A percentile compares a stretch with the other conserved stretches of the same genome.
These are phyloP conservation scores for Platismatia glauca DNA, from an alignment of 495 filamentous ascomycete genomes.

Conservation along the genomic window DNA sequence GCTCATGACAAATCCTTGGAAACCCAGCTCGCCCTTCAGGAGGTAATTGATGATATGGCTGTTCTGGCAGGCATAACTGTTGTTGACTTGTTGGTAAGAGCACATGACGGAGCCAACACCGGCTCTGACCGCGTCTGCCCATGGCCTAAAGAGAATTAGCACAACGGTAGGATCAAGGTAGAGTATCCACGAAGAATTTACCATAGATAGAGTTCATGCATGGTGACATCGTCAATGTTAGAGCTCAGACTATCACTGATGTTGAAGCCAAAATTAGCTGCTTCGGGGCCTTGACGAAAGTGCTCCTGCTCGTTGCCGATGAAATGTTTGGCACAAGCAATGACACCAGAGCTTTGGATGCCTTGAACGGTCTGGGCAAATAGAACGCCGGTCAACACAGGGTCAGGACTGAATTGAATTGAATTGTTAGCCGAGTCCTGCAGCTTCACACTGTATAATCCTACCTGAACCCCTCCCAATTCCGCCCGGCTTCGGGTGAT, in stretches of 20 bases:
- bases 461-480: slow-evolving; percentile 60
- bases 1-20: slow-evolving; percentile 89
- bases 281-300: slow-evolving; percentile 68
- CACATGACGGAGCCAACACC: slow-evolving; percentile 89
- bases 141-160: slow-evolving; percentile 40
- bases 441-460: background rate
- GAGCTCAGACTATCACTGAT: slow-evolving; percentile 59
- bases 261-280: slow-evolving; percentile 51
- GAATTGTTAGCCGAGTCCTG: background rate
- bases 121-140: slow-evolving; percentile 64
- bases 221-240: slow-evolving; percentile 86
- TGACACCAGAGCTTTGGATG: slow-evolving; percentile 71
- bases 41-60: slow-evolving; percentile 70
- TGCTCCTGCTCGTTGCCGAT: slow-evolving; percentile 71
- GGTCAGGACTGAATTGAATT: slow-evolving; percentile 53
- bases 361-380: slow-evolving; percentile 70
- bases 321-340: slow-evolving; percentile 78
- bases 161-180: slow-evolving; percentile 4
- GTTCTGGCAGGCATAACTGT: slow-evolving; percentile 60
- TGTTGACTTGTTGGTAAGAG: slow-evolving; percentile 80
- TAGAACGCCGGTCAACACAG: slow-evolving; percentile 62
- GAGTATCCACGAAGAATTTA: slow-evolving; percentile 35
- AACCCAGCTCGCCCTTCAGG: slow-evolving; percentile 85
- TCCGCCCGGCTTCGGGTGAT: slow-evolving; percentile 68
- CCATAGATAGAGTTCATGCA: slow-evolving; percentile 95